Base-by-base conservation (phyloP, 208 protist species). In the Acanthamoeba castellanii region DNA sequence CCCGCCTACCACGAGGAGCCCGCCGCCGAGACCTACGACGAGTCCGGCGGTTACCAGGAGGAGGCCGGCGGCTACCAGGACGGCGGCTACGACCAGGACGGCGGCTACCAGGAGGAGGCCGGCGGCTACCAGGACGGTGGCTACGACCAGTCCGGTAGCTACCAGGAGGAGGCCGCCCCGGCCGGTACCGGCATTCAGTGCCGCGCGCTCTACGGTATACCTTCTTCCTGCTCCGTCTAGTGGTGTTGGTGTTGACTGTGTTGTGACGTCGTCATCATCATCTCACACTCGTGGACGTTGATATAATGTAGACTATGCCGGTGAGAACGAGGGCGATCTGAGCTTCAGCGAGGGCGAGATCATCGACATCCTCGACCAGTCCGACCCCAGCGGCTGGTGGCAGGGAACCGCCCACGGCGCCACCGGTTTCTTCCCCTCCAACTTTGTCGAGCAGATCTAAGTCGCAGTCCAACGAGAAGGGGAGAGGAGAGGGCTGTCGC, bases 391-490 rank as follows among this genome's bases (percentile, higher is more conserved):
- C 37, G 85, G 85, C 37, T 92, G 85, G 85, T 92, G 85, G 85
- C 85, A 92, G 34, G 85, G 85, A 25, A 27, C 25, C 32, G 30
- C 57, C 55, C 25, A 70, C 25, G 59, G 85, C 55, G n/a, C 13
- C 8, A 64, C n/a, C 25, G 85, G 85, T 22, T 92, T 30, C 59
- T 92, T 92, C 64, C 85, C 85, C 50, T 92, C 85, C 85, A 92
- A 64, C 30, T 92, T 92, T 92, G 85, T 92, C n/a, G 52, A 92
- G 85, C 47, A 32, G 37, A 55, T 84, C 47, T 84, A 84, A 37
- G n/a, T n/a, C n/a, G n/a, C n/a, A 76, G 68, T 18, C 50, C 14
- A 55, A 0, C 7, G 50, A 55, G 50, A 55, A 20, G 14, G 50
- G 7, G 50, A 11, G 50, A 61, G 20, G 55, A 61, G 6, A 22